Evolutionary conservation across 495 filamentous ascomycete genomes (phyloP).

Genomic region (Xylaria grammica): DNA sequence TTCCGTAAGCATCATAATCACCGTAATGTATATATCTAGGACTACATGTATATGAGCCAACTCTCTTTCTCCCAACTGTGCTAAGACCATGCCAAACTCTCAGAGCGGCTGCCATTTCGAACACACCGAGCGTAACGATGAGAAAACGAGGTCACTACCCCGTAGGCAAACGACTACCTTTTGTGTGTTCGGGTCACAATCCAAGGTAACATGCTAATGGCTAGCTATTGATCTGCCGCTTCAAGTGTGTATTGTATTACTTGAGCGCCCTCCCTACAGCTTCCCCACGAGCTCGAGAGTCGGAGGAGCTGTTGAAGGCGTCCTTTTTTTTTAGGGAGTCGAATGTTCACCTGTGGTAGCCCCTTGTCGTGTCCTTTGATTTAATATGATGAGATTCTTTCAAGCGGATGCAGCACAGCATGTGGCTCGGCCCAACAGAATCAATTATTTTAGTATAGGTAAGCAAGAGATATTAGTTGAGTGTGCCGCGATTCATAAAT

Average conservation of each 20-base stretch:
- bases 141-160: background rate
- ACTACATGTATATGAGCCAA: background rate
- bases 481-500: too few relatives aligned
- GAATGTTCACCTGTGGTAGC: too few relatives aligned
- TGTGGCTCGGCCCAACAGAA: background rate
- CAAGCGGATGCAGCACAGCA: background rate
- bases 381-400: too few relatives aligned
- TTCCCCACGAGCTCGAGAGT: too few relatives aligned
- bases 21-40: background rate
- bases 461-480: too few relatives aligned
- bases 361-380: too few relatives aligned
- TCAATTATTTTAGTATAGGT: too few relatives aligned
- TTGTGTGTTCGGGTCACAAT: background rate
- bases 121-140: background rate
- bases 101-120: background rate
- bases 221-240: background rate
- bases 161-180: background rate
- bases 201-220: background rate
- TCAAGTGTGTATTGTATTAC: background rate
- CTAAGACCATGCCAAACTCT: background rate
- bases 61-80: background rate
- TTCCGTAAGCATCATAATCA: background rate
- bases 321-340: too few relatives aligned
- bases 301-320: too few relatives aligned
- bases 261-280: too few relatives aligned